Evolutionary conservation across 1,284 basidiomycete genomes (phyloP).

Genomic region (Cryptococcus sp.): DNA sequence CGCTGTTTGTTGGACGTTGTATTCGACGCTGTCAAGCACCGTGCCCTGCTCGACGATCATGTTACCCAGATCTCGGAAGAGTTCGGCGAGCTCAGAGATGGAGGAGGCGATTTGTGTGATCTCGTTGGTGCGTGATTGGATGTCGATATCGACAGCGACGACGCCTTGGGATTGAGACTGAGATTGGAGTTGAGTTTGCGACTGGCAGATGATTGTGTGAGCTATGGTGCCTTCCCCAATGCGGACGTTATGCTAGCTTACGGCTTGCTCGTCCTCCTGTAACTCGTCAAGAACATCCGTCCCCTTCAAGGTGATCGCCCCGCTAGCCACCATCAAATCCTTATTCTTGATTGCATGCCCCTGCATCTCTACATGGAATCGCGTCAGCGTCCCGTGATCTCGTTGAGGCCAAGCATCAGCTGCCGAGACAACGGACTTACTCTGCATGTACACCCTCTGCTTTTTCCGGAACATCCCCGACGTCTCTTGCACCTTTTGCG

Average conservation of each 20-base stretch:
- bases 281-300: conserved; percentile 73
- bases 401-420: background rate
- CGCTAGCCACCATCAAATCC: conserved; percentile 75
- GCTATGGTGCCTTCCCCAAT: background rate
- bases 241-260: conserved; percentile 29
- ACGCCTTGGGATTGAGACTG: conserved; percentile 52
- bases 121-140: conserved; percentile 69
- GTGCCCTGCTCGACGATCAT: conserved; percentile 98
- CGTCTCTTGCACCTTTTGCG: conserved; percentile 88
- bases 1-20: conserved; percentile 91
- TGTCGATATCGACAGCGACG: conserved; percentile 52
- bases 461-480: conserved; percentile 94
- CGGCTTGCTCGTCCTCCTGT: conserved; percentile 78
- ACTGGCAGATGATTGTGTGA: conserved; percentile 20
- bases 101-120: conserved; percentile 88
- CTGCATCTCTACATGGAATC: conserved; percentile 64
- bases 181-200: conserved; percentile 38
- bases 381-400: conserved; percentile 3
- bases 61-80: conserved; percentile 90
- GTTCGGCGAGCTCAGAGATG: conserved; percentile 84
- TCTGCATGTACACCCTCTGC: conserved; percentile 95
- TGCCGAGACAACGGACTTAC: conserved; percentile 57
- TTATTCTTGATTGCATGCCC: conserved; percentile 93
- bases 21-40: conserved; percentile 92
- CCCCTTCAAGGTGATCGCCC: conserved; percentile 73